Base-by-base conservation (phyloP, 169 alveolate genomes). In the Perkinsus olseni region DNA sequence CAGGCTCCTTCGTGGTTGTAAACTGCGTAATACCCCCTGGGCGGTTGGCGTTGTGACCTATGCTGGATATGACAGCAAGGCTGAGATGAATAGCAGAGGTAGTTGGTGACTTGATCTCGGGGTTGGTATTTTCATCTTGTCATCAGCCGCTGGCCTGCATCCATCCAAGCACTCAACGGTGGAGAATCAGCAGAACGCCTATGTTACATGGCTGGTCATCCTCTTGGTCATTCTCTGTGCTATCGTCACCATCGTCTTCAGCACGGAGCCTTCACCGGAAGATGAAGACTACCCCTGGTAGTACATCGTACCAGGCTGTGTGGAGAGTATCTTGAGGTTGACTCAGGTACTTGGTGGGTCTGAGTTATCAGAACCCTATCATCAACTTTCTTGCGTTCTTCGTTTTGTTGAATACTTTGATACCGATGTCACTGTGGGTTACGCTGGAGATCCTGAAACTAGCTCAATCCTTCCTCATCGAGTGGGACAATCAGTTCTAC, bases 11-110 rank as follows among this genome's bases (percentile, higher is more conserved):
- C 95, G 97, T 94, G 98, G 98, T 0, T 74, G 96, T 37, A 40
- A 92, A 0, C 90, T 97, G 74, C 95, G 96, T 91, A 96, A 97
- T 92, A 95, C 97, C 0, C 94, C 95, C 4, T 96, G 93, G 94
- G 95, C 94, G 3, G 74, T 95, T n/a, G 98, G 98, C 10, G 94
- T 96, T 21, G 97, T 95, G 0, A 95, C 95, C 0, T 96, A 96
- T 92, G 95, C 97, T 10, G 98, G 98, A 0, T 94, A 94, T 92
- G 97, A 97, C 36, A 95, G 97, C 21, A 96, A 96, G 94, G 82
- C 48, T 48, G 37, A 39, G 48, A 38, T 38, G 74, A 91, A 91
- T 62, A 40, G 82, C 40, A 40, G 82, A 62, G 82, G 82, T 62
- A 28, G 21, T 6, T 40, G 11, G 3, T 40, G 21, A 40, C n/a